These are phyloP conservation scores for Fagopyrum homotropicum DNA, from an alignment of 148 eudicot species.

Conservation along the genomic window DNA sequence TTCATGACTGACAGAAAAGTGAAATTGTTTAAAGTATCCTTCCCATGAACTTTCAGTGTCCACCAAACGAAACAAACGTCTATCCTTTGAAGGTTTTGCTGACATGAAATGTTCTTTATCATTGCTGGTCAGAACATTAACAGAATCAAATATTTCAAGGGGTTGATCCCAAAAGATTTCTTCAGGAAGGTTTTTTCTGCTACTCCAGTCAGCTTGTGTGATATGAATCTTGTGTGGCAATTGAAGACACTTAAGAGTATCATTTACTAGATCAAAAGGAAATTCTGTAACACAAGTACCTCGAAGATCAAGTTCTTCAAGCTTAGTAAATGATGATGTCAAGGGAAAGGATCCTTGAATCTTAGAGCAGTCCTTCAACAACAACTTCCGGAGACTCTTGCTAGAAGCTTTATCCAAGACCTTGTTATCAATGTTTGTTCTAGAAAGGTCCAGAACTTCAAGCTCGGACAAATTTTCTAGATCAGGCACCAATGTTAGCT, in stretches of 20 bases:
- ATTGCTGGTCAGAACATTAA: constrained; percentile 8
- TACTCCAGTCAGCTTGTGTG: background rate
- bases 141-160: background rate
- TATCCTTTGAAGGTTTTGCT: constrained; percentile 5
- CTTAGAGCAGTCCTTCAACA: background rate
- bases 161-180: constrained; percentile 7
- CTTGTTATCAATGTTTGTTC: background rate
- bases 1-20: background rate
- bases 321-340: background rate
- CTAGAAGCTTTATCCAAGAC: background rate
- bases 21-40: constrained; percentile 8
- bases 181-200: too few relatives aligned
- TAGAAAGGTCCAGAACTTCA: constrained; percentile 8
- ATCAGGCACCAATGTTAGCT: background rate
- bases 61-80: constrained; percentile 8
- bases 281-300: background rate
- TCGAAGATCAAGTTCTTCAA: constrained; percentile 13
- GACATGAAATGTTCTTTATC: constrained; percentile 1
- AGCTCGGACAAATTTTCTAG: constrained; percentile 8
- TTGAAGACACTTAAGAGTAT: background rate
- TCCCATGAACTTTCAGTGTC: constrained; percentile 8
- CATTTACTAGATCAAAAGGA: background rate
- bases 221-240: constrained; percentile 3
- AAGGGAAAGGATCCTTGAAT: background rate
- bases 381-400: background rate